Percentiles rank a stretch among this genome's conserved stretches.
These are phyloP conservation scores for Dissophora globulifera DNA, from an alignment of 192 early-diverging fungal genomes.

Conservation along the genomic window DNA sequence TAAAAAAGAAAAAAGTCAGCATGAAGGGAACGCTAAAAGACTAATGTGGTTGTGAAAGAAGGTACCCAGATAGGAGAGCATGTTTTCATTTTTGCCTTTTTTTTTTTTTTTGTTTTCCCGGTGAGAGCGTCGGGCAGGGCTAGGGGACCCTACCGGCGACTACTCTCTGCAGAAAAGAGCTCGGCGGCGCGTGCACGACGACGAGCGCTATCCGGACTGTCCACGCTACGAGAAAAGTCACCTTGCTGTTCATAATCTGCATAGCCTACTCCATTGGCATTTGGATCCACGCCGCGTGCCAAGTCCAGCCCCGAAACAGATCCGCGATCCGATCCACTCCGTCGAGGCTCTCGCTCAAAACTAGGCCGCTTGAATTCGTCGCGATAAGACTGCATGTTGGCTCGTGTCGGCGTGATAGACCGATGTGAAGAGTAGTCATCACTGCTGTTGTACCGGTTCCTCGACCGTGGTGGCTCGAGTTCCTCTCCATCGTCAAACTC, in stretches of 20 bases:
- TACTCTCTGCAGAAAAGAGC: slow-evolving; percentile 38
- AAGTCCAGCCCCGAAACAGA: slow-evolving; percentile 19
- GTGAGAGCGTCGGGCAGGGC: background rate
- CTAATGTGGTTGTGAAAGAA: too few relatives aligned
- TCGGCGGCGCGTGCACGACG: slow-evolving; percentile 51
- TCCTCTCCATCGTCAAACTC: slow-evolving; percentile 45
- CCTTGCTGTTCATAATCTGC: slow-evolving; percentile 11
- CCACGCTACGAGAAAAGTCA: slow-evolving; percentile 1
- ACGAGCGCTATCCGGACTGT: slow-evolving; percentile 38
- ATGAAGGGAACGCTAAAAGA: background rate
- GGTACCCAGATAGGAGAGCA: too few relatives aligned
- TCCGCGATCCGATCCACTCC: slow-evolving; percentile 40
- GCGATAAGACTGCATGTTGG: slow-evolving; percentile 42
- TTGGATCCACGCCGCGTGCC: slow-evolving; percentile 14
- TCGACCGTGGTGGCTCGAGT: slow-evolving; percentile 27
- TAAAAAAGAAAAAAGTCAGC: background rate
- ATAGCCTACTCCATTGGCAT: background rate
- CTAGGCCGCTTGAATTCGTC: slow-evolving; percentile 40
- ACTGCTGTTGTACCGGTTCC: background rate
- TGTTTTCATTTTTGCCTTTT: background rate
- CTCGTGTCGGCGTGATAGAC: slow-evolving; percentile 43
- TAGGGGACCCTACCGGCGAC: slow-evolving; percentile 13
- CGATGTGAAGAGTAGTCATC: slow-evolving; percentile 17
- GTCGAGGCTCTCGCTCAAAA: slow-evolving; percentile 36
- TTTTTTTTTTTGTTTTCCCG: background rate